Evolutionary conservation across 305 asterid species (phyloP), one percentile per base, ranked within the genome.

Genomic region (Euphrasia arctica): DNA sequence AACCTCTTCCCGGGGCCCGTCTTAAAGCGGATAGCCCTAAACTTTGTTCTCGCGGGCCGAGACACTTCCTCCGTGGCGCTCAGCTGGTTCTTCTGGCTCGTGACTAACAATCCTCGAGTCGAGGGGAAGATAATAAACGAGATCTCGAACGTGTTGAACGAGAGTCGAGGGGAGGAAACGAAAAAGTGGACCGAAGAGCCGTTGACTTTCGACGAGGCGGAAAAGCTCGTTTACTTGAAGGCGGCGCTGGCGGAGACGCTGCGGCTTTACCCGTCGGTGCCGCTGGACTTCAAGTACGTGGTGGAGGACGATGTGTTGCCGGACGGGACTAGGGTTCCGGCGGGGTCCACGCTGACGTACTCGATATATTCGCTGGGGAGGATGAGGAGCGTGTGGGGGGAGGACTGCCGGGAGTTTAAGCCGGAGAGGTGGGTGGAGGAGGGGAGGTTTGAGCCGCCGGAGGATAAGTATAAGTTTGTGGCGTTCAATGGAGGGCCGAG

Each of bases 401-500:
- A 85, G 42, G 96, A 90, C n/a, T 83, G 97, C 71, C 31, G 78
- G 82, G 95, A 87, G 59, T 90, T 90, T 60, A 90, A 83, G 69
- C 97, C 97, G 67, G 97, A 90, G 77, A 79, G 97, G 51, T 90
- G 97, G 97, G 78, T 90, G 4, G 76, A 95, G 27, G 54, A 64
- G 88, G 79, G 11, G 87, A 84, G 78, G 78, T 90, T 87, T 74
- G 95, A 85, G 45, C 82, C 86, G 10, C 95, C 91, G 0, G 83
- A 80, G 65, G 91, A 85, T 68, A 85, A 64, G 3, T 90, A 85
- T 55, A 77, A 69, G 77, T 90, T 90, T 28, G 89, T 90, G 71
- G 95, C 95, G 0, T 90, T 90, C 15, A 90, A 90, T 47, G 97
- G 82, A 0, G 97, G 97, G 52, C 97, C 97, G 14, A 77, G 97